A percentile compares a stretch with the other conserved stretches of the same genome.
Conservation (phyloP, 331 rosid genomes). For the Malus hybrid region DNA sequence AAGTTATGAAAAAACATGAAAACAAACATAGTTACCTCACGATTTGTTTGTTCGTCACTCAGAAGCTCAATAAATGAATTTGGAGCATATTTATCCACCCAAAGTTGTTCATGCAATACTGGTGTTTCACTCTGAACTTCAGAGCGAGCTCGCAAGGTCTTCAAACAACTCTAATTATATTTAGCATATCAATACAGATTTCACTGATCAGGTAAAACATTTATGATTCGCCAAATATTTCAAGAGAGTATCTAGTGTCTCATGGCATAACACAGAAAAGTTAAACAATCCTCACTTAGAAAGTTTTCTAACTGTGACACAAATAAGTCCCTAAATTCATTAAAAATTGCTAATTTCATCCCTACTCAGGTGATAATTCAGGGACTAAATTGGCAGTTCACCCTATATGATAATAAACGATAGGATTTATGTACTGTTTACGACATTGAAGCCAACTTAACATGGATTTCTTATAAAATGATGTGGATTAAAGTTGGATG, state of each 20-base stretch:
- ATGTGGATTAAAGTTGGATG: not conserved
- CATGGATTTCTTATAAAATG: not conserved
- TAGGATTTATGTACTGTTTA: not conserved
- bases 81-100: conserved; percentile 96
- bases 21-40: conserved; percentile 51
- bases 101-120: conserved; percentile 53
- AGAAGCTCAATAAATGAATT: conserved; percentile 88
- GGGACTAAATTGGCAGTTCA: no score
- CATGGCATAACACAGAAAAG: not conserved
- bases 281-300: not conserved
- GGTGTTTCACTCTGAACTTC: conserved; percentile 46
- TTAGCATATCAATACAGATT: not conserved
- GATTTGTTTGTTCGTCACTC: conserved; percentile 95
- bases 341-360: no score
- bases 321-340: no score
- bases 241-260: not conserved
- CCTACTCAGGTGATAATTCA: no score
- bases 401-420: no score
- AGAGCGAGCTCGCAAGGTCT: conserved; percentile 67
- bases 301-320: not conserved
- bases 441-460: not conserved
- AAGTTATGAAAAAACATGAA: not conserved
- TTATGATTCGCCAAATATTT: not conserved
- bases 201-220: not conserved
- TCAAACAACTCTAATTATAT: not conserved